phyloP scores from a whole-genome alignment of 805 yeast genomes.

The Wickerhamiella parazyma region DNA sequence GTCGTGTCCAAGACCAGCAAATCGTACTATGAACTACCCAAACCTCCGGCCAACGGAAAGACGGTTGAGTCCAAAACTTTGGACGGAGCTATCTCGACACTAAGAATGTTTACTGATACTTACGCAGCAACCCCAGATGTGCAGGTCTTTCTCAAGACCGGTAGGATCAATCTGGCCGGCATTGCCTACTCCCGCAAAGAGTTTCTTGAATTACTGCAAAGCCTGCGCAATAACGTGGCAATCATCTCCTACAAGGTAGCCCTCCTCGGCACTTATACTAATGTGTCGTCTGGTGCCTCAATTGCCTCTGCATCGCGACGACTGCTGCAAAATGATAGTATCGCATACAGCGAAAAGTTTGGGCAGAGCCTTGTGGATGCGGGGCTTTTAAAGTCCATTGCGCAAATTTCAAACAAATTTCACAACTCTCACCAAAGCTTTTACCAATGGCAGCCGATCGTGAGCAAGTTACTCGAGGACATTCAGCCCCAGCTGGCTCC shows the following conservation, averaged over 20 bases:
- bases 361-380: slow-evolving; percentile 59
- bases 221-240: slow-evolving; percentile 36
- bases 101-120: slow-evolving; percentile 7
- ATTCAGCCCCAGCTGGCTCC: neutral
- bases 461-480: slow-evolving; percentile 11
- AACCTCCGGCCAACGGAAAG: neutral
- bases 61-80: neutral
- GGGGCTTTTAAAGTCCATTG: slow-evolving; percentile 51
- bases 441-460: slow-evolving; percentile 45
- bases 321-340: slow-evolving; percentile 34
- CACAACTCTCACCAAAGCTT: slow-evolving; percentile 54
- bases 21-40: neutral
- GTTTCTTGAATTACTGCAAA: slow-evolving; percentile 30
- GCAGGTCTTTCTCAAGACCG: neutral
- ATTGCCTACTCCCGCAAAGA: slow-evolving; percentile 25
- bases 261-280: slow-evolving; percentile 50
- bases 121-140: slow-evolving; percentile 2
- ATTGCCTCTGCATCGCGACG: slow-evolving; percentile 47
- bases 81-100: slow-evolving; percentile 12
- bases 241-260: slow-evolving; percentile 46
- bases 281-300: slow-evolving; percentile 47
- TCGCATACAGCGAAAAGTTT: slow-evolving; percentile 53
- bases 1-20: neutral
- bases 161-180: slow-evolving; percentile 21
- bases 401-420: slow-evolving; percentile 36